Evolutionary conservation across 805 yeast species (phyloP).

Genomic region (Myxozyma monticola): DNA sequence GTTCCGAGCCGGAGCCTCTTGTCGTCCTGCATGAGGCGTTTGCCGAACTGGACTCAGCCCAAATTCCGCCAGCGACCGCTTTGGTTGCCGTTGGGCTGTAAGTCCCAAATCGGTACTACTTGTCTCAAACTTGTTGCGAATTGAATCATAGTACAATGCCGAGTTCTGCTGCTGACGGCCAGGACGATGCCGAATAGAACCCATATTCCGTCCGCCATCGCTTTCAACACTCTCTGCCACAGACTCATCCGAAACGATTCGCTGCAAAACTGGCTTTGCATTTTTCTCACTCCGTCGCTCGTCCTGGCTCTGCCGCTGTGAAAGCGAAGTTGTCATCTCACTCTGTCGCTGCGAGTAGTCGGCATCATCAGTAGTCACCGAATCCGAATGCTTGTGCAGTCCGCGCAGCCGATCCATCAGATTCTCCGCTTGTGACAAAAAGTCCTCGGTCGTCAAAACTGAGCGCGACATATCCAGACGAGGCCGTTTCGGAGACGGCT

Average conservation of each 20-base stretch:
- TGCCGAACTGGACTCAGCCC: constrained; percentile 13
- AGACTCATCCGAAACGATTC: too few species aligned
- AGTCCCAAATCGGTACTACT: constrained; percentile 20
- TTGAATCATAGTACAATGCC: constrained; percentile 22
- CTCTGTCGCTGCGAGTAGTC: constrained; percentile 24
- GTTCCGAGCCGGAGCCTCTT: neutral
- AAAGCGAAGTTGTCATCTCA: constrained; percentile 13
- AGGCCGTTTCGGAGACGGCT: constrained; percentile 21
- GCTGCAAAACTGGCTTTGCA: too few species aligned
- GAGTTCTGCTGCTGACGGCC: constrained; percentile 1
- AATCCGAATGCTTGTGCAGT: constrained; percentile 10
- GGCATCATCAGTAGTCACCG: constrained; percentile 14
- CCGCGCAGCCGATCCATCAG: constrained; percentile 33
- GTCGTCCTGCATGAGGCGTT: neutral
- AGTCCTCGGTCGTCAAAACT: constrained; percentile 31
- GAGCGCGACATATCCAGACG: constrained; percentile 8
- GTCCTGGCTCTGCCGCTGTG: constrained; percentile 4
- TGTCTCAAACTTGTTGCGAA: constrained; percentile 25
- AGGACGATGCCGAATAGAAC: too few species aligned
- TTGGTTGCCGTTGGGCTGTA: neutral
- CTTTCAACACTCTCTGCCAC: too few species aligned
- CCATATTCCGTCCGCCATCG: too few species aligned
- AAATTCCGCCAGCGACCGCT: constrained; percentile 16
- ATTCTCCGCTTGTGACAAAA: constrained; percentile 35
- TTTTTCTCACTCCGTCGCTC: too few species aligned